Percentiles rank a stretch among this genome's conserved stretches.
Evolutionary conservation across 169 alveolate species (phyloP).

Genomic region (Cyclospora cayetanensis): DNA sequence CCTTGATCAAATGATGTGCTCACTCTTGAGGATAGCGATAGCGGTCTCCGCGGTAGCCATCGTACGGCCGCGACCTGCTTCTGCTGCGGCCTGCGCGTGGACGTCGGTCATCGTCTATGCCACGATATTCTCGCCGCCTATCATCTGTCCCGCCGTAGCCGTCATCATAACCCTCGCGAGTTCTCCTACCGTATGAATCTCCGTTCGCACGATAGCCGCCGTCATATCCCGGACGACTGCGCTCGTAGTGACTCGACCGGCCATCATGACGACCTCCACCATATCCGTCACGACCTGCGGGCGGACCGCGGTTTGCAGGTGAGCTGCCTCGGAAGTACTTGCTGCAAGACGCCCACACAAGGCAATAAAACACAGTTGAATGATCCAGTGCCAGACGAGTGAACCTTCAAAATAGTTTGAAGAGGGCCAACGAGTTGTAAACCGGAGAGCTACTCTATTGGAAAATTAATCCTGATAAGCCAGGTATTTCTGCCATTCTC

Average conservation of each 20-base stretch:
- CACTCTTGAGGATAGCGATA: slow-evolving; percentile 57
- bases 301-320: background rate
- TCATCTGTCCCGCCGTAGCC: slow-evolving; percentile 56
- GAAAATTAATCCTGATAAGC: too few species aligned
- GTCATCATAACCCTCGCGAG: slow-evolving; percentile 59
- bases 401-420: too few species aligned
- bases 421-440: too few species aligned
- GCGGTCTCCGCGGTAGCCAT: slow-evolving; percentile 61
- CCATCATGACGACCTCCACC: slow-evolving; percentile 40
- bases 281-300: slow-evolving; percentile 13
- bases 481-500: background rate
- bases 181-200: slow-evolving; percentile 28
- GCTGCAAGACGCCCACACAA: background rate
- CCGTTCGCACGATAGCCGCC: slow-evolving; percentile 39
- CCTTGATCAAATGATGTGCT: too few species aligned
- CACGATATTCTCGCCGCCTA: slow-evolving; percentile 32
- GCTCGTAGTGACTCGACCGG: slow-evolving; percentile 32
- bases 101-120: slow-evolving; percentile 10
- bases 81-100: slow-evolving; percentile 52
- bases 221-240: background rate
- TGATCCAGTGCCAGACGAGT: background rate
- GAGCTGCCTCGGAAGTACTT: slow-evolving; percentile 47
- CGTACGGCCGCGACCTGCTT: slow-evolving; percentile 64
- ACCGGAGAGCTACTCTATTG: background rate
- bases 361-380: background rate